These are phyloP conservation scores for Saccharomycopsis vini DNA, from an alignment of 805 yeast genomes.

Conservation along the genomic window DNA sequence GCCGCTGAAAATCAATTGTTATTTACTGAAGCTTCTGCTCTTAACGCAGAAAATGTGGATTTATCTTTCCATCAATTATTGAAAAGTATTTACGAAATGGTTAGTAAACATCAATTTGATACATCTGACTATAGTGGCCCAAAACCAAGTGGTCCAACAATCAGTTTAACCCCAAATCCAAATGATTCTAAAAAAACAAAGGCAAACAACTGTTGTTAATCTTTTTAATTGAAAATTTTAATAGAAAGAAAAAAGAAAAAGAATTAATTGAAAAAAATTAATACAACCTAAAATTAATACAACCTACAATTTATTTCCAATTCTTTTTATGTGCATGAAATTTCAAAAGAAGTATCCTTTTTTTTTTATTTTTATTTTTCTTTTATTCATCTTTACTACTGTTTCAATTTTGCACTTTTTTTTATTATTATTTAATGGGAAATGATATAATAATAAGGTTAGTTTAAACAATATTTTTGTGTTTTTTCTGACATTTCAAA, in stretches of 20 bases:
- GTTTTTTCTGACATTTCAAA: no score
- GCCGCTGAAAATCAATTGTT: conserved; percentile 86
- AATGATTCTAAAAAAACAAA: conserved; percentile 59
- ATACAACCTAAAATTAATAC: not conserved
- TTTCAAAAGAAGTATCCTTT: no score
- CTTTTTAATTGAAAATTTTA: not conserved
- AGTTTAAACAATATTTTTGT: no score
- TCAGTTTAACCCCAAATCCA: conserved; percentile 88
- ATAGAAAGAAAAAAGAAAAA: not conserved
- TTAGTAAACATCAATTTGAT: conserved; percentile 86
- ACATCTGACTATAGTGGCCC: conserved; percentile 60
- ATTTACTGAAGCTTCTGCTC: conserved; percentile 93
- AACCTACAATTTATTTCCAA: not conserved
- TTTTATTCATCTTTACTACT: no score
- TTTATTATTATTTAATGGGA: no score
- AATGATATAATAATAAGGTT: no score
- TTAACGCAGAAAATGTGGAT: conserved; percentile 91
- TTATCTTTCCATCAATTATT: conserved; percentile 87
- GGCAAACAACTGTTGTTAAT: conserved; percentile 24
- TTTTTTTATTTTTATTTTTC: no score
- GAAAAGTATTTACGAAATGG: conserved; percentile 90
- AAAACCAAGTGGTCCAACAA: conserved; percentile 83
- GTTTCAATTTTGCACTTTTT: no score
- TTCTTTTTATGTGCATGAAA: no score
- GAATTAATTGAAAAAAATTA: no score